Evolutionary conservation across 2,329 filamentous ascomycete genomes (phyloP).

Genomic region (Colletotrichum agaves): DNA sequence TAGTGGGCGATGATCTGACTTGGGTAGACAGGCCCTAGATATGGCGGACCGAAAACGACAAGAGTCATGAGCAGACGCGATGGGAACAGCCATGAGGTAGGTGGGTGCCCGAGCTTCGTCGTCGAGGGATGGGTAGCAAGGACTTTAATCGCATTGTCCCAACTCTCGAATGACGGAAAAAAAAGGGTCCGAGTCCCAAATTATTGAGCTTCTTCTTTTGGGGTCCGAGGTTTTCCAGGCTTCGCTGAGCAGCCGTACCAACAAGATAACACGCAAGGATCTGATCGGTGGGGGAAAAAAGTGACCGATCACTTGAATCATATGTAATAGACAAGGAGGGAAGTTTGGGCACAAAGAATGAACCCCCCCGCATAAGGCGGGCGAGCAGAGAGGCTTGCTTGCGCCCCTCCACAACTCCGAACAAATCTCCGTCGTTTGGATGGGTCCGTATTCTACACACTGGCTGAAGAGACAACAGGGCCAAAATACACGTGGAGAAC

Average conservation of each 20-base stretch:
- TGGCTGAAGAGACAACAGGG: not conserved
- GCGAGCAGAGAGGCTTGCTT: no score
- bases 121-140: not conserved
- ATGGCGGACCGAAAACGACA: not conserved
- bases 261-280: not conserved
- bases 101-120: not conserved
- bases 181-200: not conserved
- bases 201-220: not conserved
- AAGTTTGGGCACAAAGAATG: no score
- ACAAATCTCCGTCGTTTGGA: not conserved
- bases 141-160: not conserved
- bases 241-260: no score
- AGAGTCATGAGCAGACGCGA: not conserved
- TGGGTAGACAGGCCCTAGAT: not conserved
- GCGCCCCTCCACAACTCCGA: no score
- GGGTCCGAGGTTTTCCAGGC: not conserved
- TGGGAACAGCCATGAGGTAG: not conserved
- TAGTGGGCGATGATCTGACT: not conserved
- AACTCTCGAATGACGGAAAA: not conserved
- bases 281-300: not conserved
- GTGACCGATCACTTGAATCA: no score
- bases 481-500: not conserved
- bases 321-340: no score
- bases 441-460: not conserved
- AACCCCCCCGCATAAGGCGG: no score